Evolutionary conservation across 208 protist genomes (phyloP).

Genomic region (Acanthamoeba divionensis): DNA sequence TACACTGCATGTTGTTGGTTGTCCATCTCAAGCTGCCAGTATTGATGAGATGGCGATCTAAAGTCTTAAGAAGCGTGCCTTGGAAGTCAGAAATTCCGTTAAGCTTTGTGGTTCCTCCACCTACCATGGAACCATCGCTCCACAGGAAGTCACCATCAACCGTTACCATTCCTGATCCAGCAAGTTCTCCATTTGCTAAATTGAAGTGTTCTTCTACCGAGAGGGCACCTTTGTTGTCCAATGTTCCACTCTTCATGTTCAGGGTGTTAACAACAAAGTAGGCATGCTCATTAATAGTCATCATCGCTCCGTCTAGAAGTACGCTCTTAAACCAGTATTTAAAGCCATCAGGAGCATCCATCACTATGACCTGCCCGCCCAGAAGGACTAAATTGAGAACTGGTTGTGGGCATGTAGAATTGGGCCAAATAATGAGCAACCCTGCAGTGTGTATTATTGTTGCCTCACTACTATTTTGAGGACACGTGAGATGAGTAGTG

Average conservation of each 20-base stretch:
- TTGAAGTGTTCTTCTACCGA: neutral
- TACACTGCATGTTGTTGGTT: neutral
- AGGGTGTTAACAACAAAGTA: neutral
- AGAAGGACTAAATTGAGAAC: conserved; percentile 3
- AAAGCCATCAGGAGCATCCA: neutral
- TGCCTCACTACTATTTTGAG: neutral
- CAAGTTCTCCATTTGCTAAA: neutral
- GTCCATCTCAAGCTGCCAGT: too few relatives aligned
- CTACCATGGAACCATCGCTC: neutral
- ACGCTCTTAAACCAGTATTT: conserved; percentile 33
- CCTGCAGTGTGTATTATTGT: neutral
- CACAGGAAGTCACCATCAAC: too few relatives aligned
- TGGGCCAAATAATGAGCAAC: conserved; percentile 36
- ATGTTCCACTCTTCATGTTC: neutral
- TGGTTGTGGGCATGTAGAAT: neutral
- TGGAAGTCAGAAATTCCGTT: too few relatives aligned
- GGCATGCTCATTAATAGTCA: neutral
- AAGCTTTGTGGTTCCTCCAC: neutral
- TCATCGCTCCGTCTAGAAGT: neutral
- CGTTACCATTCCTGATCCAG: too few relatives aligned
- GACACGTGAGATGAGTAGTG: neutral
- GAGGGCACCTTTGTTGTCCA: neutral
- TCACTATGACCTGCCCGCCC: conserved; percentile 5
- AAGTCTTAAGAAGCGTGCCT: too few relatives aligned
- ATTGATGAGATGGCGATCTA: neutral